Evolutionary conservation across 352 stramenopile species (phyloP), one percentile per base, ranked within the genome.

Genomic region (Phytophthora tentaculata): DNA sequence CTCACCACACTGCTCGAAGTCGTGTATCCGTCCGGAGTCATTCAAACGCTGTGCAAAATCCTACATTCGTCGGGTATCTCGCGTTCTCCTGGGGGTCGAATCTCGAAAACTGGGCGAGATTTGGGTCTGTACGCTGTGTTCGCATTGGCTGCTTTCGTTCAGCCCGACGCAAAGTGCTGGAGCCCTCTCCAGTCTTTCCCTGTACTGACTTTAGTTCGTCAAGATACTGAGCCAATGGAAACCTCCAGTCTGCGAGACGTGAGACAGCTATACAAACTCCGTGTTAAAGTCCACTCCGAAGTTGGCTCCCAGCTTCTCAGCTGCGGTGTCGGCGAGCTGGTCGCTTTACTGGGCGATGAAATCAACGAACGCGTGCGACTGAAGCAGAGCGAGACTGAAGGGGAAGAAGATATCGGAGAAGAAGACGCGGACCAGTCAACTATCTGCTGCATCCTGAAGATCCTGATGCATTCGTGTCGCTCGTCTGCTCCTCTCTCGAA

Each of bases 401-500:
- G 67, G 35, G 73, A 85, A 6, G 64, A 77, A 9, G 64, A 77
- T 2, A 60, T 71, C 17, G 74, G 80, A 0, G 77, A 85, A 29
- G 79, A 91, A 51, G 83, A 91, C 23, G 77, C 76, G 2, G 79
- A 90, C 48, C 84, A 95, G 41, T 91, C 85, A 10, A 83, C 77
- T 1, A 74, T 89, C 2, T 86, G 80, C 45, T 93, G 85, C 32
- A 83, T 92, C 16, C 53, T 95, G 32, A 93, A 93, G 53, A 86
- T 95, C 14, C 63, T 95, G 5, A 50, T 89, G 20, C 84, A 95
- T 41, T 69, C 71, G 20, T 90, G 78, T 59, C 76, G 84, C 5
- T 84, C 83, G 9, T 95, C 87, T n/a, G 80, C 81, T 4, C 73
- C 77, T 24, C 57, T 92, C 4, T 91, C 83, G 7, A 81, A 76